Percentiles rank a stretch among this genome's conserved stretches.
Evolutionary conservation across 768 basidiomycete genomes (phyloP).

Genomic region (Collybia mongolica): DNA sequence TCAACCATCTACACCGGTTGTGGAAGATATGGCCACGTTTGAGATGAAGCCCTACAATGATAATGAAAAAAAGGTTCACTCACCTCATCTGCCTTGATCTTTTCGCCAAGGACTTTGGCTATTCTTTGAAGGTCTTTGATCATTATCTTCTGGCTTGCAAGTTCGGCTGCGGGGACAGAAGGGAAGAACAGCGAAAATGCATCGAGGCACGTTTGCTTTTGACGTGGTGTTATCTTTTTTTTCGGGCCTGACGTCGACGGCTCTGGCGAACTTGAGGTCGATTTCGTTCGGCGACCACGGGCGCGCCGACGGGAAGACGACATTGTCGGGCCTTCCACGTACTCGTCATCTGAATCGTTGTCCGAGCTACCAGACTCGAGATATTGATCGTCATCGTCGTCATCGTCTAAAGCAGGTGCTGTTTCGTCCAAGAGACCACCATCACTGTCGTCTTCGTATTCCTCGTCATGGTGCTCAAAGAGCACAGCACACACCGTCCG

Average conservation of each 20-base stretch:
- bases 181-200: slow-evolving; percentile 80
- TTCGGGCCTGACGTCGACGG: slow-evolving; percentile 6
- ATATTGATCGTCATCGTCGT: slow-evolving; percentile 16
- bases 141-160: slow-evolving; percentile 55
- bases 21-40: not conserved
- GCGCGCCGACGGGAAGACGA: slow-evolving; percentile 18
- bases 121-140: slow-evolving; percentile 66
- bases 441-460: slow-evolving; percentile 23
- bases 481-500: slow-evolving; percentile 77
- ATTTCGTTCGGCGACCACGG: slow-evolving; percentile 5
- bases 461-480: slow-evolving; percentile 42
- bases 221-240: slow-evolving; percentile 47
- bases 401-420: slow-evolving; percentile 16
- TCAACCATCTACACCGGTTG: slow-evolving; percentile 56
- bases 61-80: slow-evolving; percentile 19
- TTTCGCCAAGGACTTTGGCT: slow-evolving; percentile 65
- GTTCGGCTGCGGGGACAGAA: slow-evolving; percentile 38
- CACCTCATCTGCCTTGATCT: slow-evolving; percentile 74
- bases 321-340: slow-evolving; percentile 22
- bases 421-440: slow-evolving; percentile 22
- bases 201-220: slow-evolving; percentile 51
- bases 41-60: not conserved
- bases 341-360: slow-evolving; percentile 30
- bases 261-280: slow-evolving; percentile 3
- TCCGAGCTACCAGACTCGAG: slow-evolving; percentile 12